Evolutionary conservation across 108 stramenopile species (phyloP).

Genomic region (Fragilariopsis cylindrus): DNA sequence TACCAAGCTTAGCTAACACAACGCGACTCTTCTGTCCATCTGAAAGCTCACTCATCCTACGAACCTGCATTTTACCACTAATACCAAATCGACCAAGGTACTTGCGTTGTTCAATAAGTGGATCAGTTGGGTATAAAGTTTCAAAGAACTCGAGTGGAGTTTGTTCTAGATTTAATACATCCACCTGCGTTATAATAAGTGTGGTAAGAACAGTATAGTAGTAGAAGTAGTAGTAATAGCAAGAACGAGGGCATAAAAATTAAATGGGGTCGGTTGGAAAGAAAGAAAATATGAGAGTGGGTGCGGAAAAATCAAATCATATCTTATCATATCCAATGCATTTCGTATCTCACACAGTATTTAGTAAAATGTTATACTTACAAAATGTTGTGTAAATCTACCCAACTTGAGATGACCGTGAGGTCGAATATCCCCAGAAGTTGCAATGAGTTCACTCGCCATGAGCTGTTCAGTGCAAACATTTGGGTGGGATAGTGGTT

Average conservation of each 20-base stretch:
- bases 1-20: conserved; percentile 94
- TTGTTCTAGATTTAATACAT: conserved; percentile 92
- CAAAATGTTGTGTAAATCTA: conserved; percentile 98
- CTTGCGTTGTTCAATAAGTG: conserved; percentile 83
- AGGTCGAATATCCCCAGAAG: conserved; percentile 92
- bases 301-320: too few species aligned
- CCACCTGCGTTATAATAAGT: conserved; percentile 20
- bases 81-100: conserved; percentile 98
- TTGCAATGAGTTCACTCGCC: conserved; percentile 89
- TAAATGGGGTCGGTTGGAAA: too few species aligned
- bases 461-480: conserved; percentile 85
- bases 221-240: too few species aligned
- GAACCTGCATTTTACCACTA: conserved; percentile 90
- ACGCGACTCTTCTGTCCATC: conserved; percentile 96
- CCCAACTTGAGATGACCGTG: conserved; percentile 95
- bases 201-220: too few species aligned
- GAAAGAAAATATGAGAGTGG: too few species aligned
- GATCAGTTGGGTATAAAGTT: conserved; percentile 71
- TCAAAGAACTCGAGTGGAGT: conserved; percentile 98
- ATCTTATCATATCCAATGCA: too few species aligned
- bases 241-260: too few species aligned
- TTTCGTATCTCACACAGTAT: too few species aligned
- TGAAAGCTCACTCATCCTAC: conserved; percentile 87
- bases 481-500: not conserved
- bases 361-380: conserved; percentile 9